Percentiles rank a stretch among this genome's conserved stretches.
Evolutionary conservation across 768 basidiomycete genomes (phyloP).

Genomic region (Rhizopogon rudus): DNA sequence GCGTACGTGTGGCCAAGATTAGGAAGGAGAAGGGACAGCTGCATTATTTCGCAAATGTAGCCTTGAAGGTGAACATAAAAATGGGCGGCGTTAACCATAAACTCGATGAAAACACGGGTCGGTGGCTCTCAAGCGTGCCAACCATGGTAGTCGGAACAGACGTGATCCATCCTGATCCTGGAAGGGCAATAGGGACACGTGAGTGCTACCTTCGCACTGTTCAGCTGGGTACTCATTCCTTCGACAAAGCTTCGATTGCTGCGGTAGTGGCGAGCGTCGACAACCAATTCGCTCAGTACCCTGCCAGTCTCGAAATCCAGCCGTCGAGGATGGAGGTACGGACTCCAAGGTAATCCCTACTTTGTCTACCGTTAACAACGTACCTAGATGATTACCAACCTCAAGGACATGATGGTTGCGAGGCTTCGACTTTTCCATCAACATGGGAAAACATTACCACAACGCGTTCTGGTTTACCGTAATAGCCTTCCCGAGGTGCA

Average conservation of each 20-base stretch:
- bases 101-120: slow-evolving; percentile 31
- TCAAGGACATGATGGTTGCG: slow-evolving; percentile 44
- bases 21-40: slow-evolving; percentile 55
- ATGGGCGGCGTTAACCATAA: slow-evolving; percentile 49
- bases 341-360: background rate
- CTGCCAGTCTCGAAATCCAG: slow-evolving; percentile 45
- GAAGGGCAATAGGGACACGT: slow-evolving; percentile 52
- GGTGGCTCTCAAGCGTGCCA: slow-evolving; percentile 33
- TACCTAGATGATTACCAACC: slow-evolving; percentile 42
- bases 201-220: slow-evolving; percentile 2
- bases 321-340: slow-evolving; percentile 63
- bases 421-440: slow-evolving; percentile 37
- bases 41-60: slow-evolving; percentile 53
- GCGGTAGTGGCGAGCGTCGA: slow-evolving; percentile 51
- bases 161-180: slow-evolving; percentile 77
- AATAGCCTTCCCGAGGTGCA: slow-evolving; percentile 80
- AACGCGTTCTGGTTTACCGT: slow-evolving; percentile 45
- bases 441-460: slow-evolving; percentile 33
- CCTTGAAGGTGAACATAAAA: slow-evolving; percentile 52
- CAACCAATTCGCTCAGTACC: slow-evolving; percentile 41
- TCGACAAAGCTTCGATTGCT: slow-evolving; percentile 38
- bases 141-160: slow-evolving; percentile 57
- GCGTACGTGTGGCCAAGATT: slow-evolving; percentile 69
- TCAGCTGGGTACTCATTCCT: background rate
- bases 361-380: background rate